Evolutionary conservation across 2,329 filamentous ascomycete genomes (phyloP).

Genomic region (Chalara sp.): DNA sequence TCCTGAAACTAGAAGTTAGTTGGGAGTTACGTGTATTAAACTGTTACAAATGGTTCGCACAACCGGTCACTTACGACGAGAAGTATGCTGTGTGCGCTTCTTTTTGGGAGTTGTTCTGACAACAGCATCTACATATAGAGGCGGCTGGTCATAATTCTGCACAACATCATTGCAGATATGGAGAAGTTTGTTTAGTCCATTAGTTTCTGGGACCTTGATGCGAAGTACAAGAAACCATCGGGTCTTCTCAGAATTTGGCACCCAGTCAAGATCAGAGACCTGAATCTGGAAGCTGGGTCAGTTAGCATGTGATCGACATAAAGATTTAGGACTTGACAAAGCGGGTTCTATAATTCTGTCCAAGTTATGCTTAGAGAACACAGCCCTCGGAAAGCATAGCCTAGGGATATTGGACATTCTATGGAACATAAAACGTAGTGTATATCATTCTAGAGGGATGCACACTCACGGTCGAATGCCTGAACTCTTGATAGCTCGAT

Average conservation of each 20-base stretch:
- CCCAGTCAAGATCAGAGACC: constrained; percentile 49
- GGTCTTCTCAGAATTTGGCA: constrained; percentile 57
- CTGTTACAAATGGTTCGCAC: no score
- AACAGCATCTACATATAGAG: constrained; percentile 51
- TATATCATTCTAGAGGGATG: not conserved
- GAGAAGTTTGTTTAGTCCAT: constrained; percentile 57
- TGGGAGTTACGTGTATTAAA: no score
- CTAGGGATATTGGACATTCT: no score
- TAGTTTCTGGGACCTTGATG: constrained; percentile 40
- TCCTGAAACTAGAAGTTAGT: no score
- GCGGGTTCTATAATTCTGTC: no score
- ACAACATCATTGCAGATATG: constrained; percentile 59
- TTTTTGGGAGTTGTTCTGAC: not conserved
- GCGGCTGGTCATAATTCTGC: constrained; percentile 54
- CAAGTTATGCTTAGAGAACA: no score
- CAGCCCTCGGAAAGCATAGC: no score
- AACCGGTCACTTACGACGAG: no score
- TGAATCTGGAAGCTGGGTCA: constrained; percentile 17
- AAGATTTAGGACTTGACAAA: no score
- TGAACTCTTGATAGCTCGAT: constrained; percentile 34
- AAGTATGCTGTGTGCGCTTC: no score
- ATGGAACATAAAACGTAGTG: no score
- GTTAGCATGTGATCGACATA: constrained; percentile 8
- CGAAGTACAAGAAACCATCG: constrained; percentile 81
- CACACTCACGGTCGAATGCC: constrained; percentile 37